Conservation (phyloP, 2,329 filamentous ascomycete genomes). For the Neofusicoccum sp. region DNA sequence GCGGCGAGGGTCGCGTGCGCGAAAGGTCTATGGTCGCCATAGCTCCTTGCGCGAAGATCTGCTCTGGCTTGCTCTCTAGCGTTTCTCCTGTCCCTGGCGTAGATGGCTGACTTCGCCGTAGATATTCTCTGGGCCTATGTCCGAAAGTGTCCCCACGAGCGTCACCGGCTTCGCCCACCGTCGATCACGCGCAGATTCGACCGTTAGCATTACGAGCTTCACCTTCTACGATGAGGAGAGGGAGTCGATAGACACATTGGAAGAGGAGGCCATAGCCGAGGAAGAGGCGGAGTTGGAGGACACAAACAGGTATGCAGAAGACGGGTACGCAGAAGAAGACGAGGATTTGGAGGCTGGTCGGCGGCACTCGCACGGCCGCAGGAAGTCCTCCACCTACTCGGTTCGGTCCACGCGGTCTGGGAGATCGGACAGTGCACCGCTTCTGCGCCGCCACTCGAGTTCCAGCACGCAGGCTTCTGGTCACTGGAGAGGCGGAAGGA, state of each 20-base stretch:
- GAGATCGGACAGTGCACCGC: conserved; percentile 58
- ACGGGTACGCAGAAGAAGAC: conserved; percentile 43
- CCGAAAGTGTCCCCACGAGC: conserved; percentile 93
- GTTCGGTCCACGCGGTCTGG: conserved; percentile 40
- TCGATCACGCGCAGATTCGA: conserved; percentile 74
- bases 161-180: conserved; percentile 89
- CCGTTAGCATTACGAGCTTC: conserved; percentile 85
- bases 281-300: conserved; percentile 11
- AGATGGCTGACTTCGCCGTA: conserved; percentile 29
- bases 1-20: neutral
- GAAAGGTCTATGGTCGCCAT: no score
- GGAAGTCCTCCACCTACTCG: conserved; percentile 64
- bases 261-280: conserved; percentile 32
- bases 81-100: neutral
- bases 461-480: conserved; percentile 66
- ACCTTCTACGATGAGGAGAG: conserved; percentile 78
- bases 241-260: conserved; percentile 43
- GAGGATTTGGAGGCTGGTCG: conserved; percentile 48
- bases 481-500: conserved; percentile 56
- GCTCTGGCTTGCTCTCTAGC: neutral
- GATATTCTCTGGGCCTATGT: conserved; percentile 88
- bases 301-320: conserved; percentile 27
- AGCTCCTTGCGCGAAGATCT: neutral
- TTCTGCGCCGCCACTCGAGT: conserved; percentile 71
- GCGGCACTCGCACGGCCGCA: conserved; percentile 50